These are phyloP conservation scores for Euptelea pleiosperma DNA, from an alignment of 164 flowering plant genomes.

Conservation along the genomic window DNA sequence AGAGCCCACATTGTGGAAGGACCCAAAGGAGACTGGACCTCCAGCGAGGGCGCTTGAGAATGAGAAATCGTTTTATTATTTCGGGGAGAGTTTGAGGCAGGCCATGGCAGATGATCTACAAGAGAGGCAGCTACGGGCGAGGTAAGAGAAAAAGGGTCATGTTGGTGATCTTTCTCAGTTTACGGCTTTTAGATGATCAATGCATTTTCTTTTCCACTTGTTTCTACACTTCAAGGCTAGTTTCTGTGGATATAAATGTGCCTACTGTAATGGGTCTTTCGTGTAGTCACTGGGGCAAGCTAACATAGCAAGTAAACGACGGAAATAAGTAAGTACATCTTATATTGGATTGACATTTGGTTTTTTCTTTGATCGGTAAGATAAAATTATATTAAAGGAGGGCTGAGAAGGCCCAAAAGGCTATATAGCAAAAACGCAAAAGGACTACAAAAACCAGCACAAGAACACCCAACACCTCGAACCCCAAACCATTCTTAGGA, in stretches of 20 bases:
- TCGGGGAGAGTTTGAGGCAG: slow-evolving; percentile 78
- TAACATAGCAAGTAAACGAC: background rate
- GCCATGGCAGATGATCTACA: slow-evolving; percentile 81
- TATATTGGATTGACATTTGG: slow-evolving; percentile 3
- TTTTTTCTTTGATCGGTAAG: no score
- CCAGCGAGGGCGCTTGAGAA: slow-evolving; percentile 60
- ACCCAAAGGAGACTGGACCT: slow-evolving; percentile 64
- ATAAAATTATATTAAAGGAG: no score
- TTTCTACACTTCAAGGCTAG: background rate
- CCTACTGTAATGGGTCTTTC: slow-evolving; percentile 7
- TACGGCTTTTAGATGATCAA: background rate
- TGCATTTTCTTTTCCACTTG: background rate
- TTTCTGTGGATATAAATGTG: background rate
- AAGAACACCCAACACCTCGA: no score
- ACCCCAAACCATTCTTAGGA: no score
- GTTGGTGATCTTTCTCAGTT: background rate
- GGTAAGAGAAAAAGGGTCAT: slow-evolving; percentile 30
- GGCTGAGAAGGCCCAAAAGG: no score
- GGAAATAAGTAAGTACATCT: background rate
- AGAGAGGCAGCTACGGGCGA: slow-evolving; percentile 44
- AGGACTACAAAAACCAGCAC: no score
- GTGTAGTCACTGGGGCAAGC: background rate
- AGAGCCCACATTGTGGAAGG: slow-evolving; percentile 74
- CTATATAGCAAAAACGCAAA: no score
- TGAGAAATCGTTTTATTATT: slow-evolving; percentile 68